These are phyloP conservation scores for Rhazya stricta DNA, from an alignment of 257 asterid species.

Conservation along the genomic window DNA sequence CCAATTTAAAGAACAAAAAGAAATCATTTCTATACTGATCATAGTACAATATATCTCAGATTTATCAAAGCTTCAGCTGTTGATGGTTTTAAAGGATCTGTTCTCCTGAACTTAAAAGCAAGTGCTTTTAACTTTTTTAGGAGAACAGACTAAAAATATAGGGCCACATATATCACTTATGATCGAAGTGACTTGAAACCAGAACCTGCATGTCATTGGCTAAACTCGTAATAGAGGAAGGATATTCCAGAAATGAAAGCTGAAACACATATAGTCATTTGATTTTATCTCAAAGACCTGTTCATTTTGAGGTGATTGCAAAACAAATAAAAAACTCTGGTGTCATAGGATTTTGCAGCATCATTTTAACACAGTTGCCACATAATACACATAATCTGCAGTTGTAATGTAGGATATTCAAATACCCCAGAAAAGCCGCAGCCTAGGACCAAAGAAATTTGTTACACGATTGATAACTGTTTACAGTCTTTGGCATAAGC, in stretches of 20 bases:
- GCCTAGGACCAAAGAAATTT: neutral
- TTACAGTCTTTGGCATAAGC: constrained; percentile 6
- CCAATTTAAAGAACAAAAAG: too few relatives aligned
- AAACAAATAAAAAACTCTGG: neutral
- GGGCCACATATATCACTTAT: too few relatives aligned
- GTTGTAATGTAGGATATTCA: neutral
- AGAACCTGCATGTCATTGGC: too few relatives aligned
- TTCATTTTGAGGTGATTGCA: neutral
- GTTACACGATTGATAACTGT: neutral
- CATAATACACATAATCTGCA: neutral
- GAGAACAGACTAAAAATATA: too few relatives aligned
- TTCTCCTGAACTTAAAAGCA: too few relatives aligned
- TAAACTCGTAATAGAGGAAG: too few relatives aligned
- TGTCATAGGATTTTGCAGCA: neutral
- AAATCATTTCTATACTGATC: too few relatives aligned
- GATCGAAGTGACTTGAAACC: neutral
- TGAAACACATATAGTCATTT: neutral
- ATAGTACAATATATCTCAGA: too few relatives aligned
- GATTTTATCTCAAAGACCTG: neutral
- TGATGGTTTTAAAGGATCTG: too few relatives aligned
- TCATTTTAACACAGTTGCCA: neutral
- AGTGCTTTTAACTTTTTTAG: too few relatives aligned
- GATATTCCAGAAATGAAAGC: neutral
- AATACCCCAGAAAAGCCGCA: neutral
- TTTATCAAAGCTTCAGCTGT: too few relatives aligned